Evolutionary conservation across 768 basidiomycete genomes (phyloP).

Genomic region (Lentinula aciculospora): DNA sequence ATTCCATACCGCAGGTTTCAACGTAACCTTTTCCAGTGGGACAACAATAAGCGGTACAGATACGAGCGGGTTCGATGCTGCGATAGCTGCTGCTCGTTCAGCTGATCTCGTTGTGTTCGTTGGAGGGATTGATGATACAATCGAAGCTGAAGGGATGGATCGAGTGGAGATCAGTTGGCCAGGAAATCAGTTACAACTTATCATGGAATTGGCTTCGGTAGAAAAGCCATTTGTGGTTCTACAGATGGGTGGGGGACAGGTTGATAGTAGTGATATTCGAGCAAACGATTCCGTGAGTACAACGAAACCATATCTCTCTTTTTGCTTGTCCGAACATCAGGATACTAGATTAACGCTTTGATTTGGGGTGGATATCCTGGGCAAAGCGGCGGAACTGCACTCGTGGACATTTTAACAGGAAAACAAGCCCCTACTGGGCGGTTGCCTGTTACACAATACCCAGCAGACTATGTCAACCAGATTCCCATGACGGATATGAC

Average conservation of each 20-base stretch:
- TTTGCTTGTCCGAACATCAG: background rate
- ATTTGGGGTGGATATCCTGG: slow-evolving; percentile 56
- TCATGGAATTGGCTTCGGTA: slow-evolving; percentile 35
- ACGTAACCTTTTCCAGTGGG: slow-evolving; percentile 36
- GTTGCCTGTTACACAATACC: slow-evolving; percentile 49
- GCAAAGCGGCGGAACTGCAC: slow-evolving; percentile 47
- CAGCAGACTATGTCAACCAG: slow-evolving; percentile 38
- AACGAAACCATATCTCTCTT: background rate
- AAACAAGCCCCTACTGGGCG: slow-evolving; percentile 51
- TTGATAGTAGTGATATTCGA: slow-evolving; percentile 44
- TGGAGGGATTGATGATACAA: slow-evolving; percentile 46
- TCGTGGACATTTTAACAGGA: slow-evolving; percentile 47
- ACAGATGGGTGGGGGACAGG: slow-evolving; percentile 55
- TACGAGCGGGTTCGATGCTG: slow-evolving; percentile 43
- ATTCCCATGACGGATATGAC: slow-evolving; percentile 57
- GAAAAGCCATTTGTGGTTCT: slow-evolving; percentile 48
- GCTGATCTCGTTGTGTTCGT: slow-evolving; percentile 48
- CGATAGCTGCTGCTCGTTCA: slow-evolving; percentile 39
- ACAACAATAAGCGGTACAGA: slow-evolving; percentile 33
- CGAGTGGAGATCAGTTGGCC: slow-evolving; percentile 48
- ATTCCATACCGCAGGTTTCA: slow-evolving; percentile 40
- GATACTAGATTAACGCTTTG: slow-evolving; percentile 42
- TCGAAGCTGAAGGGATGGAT: slow-evolving; percentile 45
- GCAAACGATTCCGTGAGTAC: slow-evolving; percentile 30
- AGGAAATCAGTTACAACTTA: slow-evolving; percentile 46